Conservation (phyloP, 495 filamentous ascomycete genomes). For the Aspergillus egyptiacus region DNA sequence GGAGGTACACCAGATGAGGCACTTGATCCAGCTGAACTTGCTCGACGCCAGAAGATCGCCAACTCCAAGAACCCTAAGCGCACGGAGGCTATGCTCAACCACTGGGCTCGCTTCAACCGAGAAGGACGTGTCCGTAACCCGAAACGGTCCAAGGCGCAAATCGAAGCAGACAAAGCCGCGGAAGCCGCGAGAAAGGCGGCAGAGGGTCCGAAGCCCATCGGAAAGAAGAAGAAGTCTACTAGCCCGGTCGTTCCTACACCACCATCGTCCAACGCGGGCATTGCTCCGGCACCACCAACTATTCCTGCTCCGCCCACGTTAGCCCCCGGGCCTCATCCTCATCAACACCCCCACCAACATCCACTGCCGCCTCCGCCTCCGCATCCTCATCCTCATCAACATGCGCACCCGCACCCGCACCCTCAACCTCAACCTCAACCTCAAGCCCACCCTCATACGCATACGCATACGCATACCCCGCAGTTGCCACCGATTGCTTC, state of each 20-base stretch:
- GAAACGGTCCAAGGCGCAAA: slow-evolving; percentile 45
- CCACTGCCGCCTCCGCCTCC: too few species aligned
- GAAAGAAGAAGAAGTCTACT: slow-evolving; percentile 17
- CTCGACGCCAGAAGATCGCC: slow-evolving; percentile 33
- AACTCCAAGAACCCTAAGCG: slow-evolving; percentile 47
- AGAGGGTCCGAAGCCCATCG: slow-evolving; percentile 23
- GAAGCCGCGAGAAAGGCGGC: slow-evolving; percentile 23
- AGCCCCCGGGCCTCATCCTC: slow-evolving; percentile 20
- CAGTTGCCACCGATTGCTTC: slow-evolving; percentile 19
- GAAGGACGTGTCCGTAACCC: slow-evolving; percentile 42
- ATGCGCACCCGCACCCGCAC: neutral
- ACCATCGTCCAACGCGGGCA: slow-evolving; percentile 11
- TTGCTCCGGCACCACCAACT: slow-evolving; percentile 16
- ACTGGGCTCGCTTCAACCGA: slow-evolving; percentile 42
- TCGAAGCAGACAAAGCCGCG: slow-evolving; percentile 35
- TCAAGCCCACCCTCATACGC: neutral
- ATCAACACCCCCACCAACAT: slow-evolving; percentile 7
- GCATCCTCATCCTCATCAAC: neutral
- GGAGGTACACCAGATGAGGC: slow-evolving; percentile 13
- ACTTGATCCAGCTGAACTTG: slow-evolving; percentile 30
- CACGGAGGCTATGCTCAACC: slow-evolving; percentile 45
- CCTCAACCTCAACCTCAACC: slow-evolving; percentile 1
- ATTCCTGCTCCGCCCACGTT: slow-evolving; percentile 14
- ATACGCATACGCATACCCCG: slow-evolving; percentile 11
- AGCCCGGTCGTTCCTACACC: slow-evolving; percentile 11